Evolutionary conservation across 2,329 filamentous ascomycete species (phyloP).

Genomic region (Fusarium duplospermum): DNA sequence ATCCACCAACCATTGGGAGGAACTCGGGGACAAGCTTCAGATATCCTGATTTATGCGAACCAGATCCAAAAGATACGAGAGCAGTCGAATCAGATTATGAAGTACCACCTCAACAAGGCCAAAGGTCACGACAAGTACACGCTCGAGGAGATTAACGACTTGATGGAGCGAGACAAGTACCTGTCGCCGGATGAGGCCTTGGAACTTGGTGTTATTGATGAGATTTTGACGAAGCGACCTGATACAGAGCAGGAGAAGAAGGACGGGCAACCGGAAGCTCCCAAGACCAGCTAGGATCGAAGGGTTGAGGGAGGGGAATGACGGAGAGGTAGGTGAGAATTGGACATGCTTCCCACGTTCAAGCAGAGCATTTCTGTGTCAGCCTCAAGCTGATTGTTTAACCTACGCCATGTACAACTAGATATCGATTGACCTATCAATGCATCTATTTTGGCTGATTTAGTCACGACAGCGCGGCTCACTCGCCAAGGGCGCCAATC

Average conservation of each 20-base stretch:
- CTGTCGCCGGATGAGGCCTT: slow-evolving; percentile 89
- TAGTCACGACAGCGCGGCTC: background rate
- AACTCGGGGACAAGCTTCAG: slow-evolving; percentile 73
- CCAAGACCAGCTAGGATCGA: slow-evolving; percentile 20
- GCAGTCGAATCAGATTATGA: slow-evolving; percentile 91
- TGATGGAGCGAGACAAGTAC: slow-evolving; percentile 98
- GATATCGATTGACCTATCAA: background rate
- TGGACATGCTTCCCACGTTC: too few species aligned
- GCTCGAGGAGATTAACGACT: slow-evolving; percentile 85
- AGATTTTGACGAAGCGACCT: slow-evolving; percentile 78
- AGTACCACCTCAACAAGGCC: slow-evolving; percentile 82
- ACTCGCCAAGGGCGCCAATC: background rate
- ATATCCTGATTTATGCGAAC: slow-evolving; percentile 97
- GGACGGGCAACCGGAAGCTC: slow-evolving; percentile 21
- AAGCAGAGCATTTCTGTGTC: background rate
- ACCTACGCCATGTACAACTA: slow-evolving; percentile 6
- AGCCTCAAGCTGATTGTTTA: background rate
- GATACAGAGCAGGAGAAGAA: slow-evolving; percentile 51
- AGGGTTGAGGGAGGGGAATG: background rate
- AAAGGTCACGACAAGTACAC: slow-evolving; percentile 80
- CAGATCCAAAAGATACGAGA: slow-evolving; percentile 90
- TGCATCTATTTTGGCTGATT: background rate
- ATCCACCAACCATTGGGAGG: slow-evolving; percentile 92
- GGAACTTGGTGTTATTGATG: slow-evolving; percentile 91
- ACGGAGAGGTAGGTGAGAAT: background rate